Conservation (phyloP, 163 green algal genomes). For the Trebouxiophyceae sp. region DNA sequence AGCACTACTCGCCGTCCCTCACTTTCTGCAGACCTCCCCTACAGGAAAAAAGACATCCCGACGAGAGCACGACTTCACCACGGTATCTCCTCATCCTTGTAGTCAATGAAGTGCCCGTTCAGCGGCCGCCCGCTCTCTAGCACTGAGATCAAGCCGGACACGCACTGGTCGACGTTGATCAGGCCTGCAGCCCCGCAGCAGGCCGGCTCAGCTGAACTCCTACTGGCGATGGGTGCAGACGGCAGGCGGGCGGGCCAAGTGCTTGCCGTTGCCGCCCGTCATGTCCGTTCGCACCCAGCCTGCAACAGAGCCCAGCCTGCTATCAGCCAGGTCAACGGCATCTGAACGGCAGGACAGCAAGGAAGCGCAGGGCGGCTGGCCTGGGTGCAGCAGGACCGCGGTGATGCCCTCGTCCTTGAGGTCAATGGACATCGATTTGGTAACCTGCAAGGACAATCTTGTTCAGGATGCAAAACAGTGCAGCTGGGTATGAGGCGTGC, state of each 20-base stretch:
- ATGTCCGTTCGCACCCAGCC: slow-evolving; percentile 35
- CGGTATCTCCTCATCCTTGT: slow-evolving; percentile 29
- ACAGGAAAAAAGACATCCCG: too few species aligned
- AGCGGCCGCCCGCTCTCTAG: slow-evolving; percentile 23
- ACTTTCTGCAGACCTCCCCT: too few species aligned
- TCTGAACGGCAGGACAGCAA: background rate
- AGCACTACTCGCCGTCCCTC: too few species aligned
- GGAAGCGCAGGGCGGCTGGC: background rate
- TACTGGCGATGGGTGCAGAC: too few species aligned
- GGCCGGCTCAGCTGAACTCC: too few species aligned
- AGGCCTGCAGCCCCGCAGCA: too few species aligned
- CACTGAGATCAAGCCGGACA: slow-evolving; percentile 23
- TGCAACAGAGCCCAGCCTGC: background rate
- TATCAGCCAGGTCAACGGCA: background rate
- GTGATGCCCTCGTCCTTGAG: slow-evolving; percentile 24
- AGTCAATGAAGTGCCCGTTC: slow-evolving; percentile 29
- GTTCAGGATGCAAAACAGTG: too few species aligned
- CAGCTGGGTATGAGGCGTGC: too few species aligned
- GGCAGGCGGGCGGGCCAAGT: too few species aligned
- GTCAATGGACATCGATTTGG: slow-evolving; percentile 44
- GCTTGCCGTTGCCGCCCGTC: slow-evolving; percentile 18
- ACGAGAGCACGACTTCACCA: too few species aligned
- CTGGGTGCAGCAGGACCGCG: slow-evolving; percentile 41
- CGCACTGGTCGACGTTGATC: slow-evolving; percentile 21
- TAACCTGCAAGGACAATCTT: too few species aligned